Evolutionary conservation across 306 rosid genomes (phyloP), one percentile per base, ranked within the genome.

Genomic region (Cajanus cajan): DNA sequence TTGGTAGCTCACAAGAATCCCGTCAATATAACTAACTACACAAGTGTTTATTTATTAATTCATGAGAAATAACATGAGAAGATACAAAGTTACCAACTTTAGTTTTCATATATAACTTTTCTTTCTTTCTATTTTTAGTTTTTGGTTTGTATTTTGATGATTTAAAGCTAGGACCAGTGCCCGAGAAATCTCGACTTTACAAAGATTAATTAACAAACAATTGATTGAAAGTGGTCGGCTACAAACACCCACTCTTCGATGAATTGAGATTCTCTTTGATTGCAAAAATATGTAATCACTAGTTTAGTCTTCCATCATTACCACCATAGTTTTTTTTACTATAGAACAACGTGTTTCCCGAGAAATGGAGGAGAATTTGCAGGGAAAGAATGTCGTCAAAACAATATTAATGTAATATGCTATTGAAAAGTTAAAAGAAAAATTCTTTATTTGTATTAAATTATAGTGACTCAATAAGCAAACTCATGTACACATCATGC

Each of bases 1-100:
- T 71, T 41, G 85, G 78, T 79, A 62, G 48, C 41, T 84, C 87
- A 79, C 89, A 86, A 79, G 90, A 68, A 75, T 68, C 86, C 39
- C 73, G 62, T 82, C 59, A 73, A 66, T 37, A 62, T 61, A 4
- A 73, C 71, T 62, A 73, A 78, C 78, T 63, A 24, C 66, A 63
- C 41, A 15, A 13, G 31, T 25, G 16, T 15, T 59, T 25, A 51
- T 44, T 24, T 62, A 82, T 47, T 58, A 71, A 52, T 47, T 59
- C 77, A 59, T 61, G 36, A 41, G 41, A 65, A 47, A 68, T 64
- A 16, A 66, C 66, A 62, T 28, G 52, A 71, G 5, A 68, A 59
- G 21, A 52, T 63, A 7, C 45, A 41, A 61, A 55, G 61, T 24
- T 41, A 57, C 45, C 28, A 34, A 66, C 47, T 50, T 70, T 64